Conservation (phyloP, 2,329 filamentous ascomycete genomes). For the Ramichloridium luteum region DNA sequence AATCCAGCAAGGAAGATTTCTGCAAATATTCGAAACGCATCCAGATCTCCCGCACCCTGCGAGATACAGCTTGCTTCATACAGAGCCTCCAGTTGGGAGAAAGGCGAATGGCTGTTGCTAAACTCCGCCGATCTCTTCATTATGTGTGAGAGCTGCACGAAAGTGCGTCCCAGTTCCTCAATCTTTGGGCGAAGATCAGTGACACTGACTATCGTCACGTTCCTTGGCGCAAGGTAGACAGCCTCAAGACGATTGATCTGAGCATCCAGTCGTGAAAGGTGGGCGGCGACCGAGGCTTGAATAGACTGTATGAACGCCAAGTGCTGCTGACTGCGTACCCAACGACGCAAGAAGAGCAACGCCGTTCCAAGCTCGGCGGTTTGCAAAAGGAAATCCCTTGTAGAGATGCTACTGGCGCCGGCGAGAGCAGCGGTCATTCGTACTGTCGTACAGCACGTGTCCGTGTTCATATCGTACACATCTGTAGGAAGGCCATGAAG, state of each 20-base stretch:
- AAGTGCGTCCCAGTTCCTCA: conserved; percentile 38
- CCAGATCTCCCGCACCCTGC: conserved; percentile 55
- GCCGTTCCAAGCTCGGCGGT: conserved; percentile 38
- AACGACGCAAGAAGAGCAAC: conserved; percentile 38
- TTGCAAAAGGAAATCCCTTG: conserved; percentile 30
- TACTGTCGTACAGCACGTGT: conserved; percentile 14
- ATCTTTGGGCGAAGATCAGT: conserved; percentile 50
- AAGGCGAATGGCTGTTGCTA: conserved; percentile 39
- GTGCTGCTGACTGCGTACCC: conserved; percentile 27
- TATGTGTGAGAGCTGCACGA: conserved; percentile 53
- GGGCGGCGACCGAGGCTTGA: conserved; percentile 47
- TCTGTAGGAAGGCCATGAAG: conserved; percentile 65
- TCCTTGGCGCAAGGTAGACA: conserved; percentile 42
- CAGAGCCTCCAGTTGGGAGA: conserved; percentile 66
- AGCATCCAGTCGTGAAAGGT: conserved; percentile 47
- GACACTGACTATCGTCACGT: conserved; percentile 53
- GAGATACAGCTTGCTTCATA: conserved; percentile 57
- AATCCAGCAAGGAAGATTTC: conserved; percentile 70
- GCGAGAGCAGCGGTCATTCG: conserved; percentile 3
- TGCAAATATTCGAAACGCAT: conserved; percentile 51
- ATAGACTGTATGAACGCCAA: conserved; percentile 53
- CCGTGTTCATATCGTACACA: conserved; percentile 43
- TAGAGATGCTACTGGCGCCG: conserved; percentile 14
- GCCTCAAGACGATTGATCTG: conserved; percentile 49
- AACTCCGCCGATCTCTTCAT: conserved; percentile 25